Evolutionary conservation across 163 green algal genomes (phyloP), one percentile per base, ranked within the genome.

Genomic region (Volvox carteri): DNA sequence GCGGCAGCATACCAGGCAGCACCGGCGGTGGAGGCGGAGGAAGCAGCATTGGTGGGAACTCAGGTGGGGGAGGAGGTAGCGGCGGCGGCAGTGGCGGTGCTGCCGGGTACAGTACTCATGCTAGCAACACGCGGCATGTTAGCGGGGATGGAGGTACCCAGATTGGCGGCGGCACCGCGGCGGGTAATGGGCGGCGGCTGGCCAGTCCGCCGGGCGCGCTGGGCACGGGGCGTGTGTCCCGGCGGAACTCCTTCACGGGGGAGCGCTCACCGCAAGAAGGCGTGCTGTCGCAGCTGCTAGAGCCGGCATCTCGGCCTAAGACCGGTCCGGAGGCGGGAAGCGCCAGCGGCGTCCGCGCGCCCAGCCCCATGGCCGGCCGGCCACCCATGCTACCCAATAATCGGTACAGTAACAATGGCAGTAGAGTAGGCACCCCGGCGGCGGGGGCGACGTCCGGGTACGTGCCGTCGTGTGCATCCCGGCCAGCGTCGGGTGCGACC

Each of bases 311-410:
- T 19, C 78, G 78, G 58, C 56, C 78, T 48, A 56, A 48, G 23
- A 70, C 48, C 46, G 75, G 75, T 4, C 37, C 75, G 30, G 75
- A 80, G 44, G 8, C 75, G 23, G 50, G 39, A 19, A 54, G 75
- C 75, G 4, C 75, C 37, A 39, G 39, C 56, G 21, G 37, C 39
- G 19, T 77, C 60, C 78, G 78, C 28, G 42, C 65, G 25, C 41
- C 58, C 46, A 80, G 65, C 33, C 65, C 81, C 42, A 14, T 41
- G 23, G 18, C 78, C 28, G 60, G 62, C 18, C 81, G 81, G 35
- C 81, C 81, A 33, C 81, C 81, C 44, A 80, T 87, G 48, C 68
- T 87, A 33, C 81, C 81, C 33, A 79, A 87, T 48, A 79, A 8
- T 16, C 81, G 79, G 6, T 86, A 86, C 79, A 86, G 79, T 60